These are phyloP conservation scores for Cyclotella kingstonii DNA, from an alignment of 108 stramenopile species.

Conservation along the genomic window DNA sequence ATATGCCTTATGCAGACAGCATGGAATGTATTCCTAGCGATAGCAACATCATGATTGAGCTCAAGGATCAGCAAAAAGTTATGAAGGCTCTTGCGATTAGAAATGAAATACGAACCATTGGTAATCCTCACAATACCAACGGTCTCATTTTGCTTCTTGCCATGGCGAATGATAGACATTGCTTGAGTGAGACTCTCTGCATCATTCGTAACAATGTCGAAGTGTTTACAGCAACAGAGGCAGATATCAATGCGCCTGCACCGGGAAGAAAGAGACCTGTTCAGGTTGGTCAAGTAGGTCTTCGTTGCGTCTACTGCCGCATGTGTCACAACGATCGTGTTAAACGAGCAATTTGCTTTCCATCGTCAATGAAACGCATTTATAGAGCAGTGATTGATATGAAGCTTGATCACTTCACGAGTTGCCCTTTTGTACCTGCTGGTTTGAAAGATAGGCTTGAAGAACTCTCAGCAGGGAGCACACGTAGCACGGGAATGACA, in stretches of 20 bases:
- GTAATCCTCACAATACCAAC: slow-evolving; percentile 29
- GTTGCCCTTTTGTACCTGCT: slow-evolving; percentile 78
- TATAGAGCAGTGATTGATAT: slow-evolving; percentile 91
- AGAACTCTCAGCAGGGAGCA: slow-evolving; percentile 68
- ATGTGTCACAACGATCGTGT: slow-evolving; percentile 72
- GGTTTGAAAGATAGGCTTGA: slow-evolving; percentile 61
- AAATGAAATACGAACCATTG: slow-evolving; percentile 41
- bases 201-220: slow-evolving; percentile 87
- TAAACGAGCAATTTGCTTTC: slow-evolving; percentile 89
- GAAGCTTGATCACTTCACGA: slow-evolving; percentile 87
- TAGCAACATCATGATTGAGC: slow-evolving; percentile 8
- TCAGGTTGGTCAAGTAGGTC: slow-evolving; percentile 79
- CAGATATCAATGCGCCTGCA: slow-evolving; percentile 85
- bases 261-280: slow-evolving; percentile 87
- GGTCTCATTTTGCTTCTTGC: slow-evolving; percentile 60
- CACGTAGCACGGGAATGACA: slow-evolving; percentile 86
- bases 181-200: slow-evolving; percentile 83
- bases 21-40: background rate
- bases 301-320: slow-evolving; percentile 88
- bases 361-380: slow-evolving; percentile 83
- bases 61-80: slow-evolving; percentile 35
- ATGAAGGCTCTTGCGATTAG: slow-evolving; percentile 36
- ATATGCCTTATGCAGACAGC: background rate
- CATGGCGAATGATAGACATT: slow-evolving; percentile 80
- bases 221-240: slow-evolving; percentile 79